Base-by-base conservation (phyloP, 2,329 filamentous ascomycete species). In the Byssochlamys sp. region DNA sequence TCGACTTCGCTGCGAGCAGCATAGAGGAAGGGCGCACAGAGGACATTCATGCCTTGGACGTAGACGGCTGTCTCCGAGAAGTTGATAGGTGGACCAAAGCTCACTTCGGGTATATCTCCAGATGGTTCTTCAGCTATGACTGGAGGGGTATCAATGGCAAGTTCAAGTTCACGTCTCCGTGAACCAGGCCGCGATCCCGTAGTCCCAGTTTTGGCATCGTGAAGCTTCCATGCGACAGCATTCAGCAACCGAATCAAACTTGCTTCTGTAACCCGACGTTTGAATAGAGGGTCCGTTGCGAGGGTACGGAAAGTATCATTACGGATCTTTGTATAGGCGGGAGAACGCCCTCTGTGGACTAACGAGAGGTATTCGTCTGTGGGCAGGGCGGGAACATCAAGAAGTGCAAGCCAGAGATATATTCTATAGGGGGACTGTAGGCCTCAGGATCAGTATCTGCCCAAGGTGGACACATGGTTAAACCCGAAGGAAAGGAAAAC, bases 11-110 rank as follows among this genome's bases (percentile, higher is more conserved):
- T 96, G 58, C 91, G 86, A 1, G 94, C 91, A 4, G 90, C 91
- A 71, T 99, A 99, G 52, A 99, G 80, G 69, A 99, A 96, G 0
- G 94, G 94, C 0, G 94, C 94, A 9, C 91, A 92, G 14, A 99
- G 83, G 48, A 99, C 94, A 70, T 99, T 99, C 92, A 99, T 97
- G 63, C 94, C 94, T 74, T 99, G 94, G 2, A 99, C 92, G 67
- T 99, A 99, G 48, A 89, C 91, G 31, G 91, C 90, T 10, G 81
- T 81, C 5, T 78, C 77, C 61, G 84, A 63, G 86, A 81, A 33
- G 62, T 61, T 11, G 53, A 39, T 29, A 58, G 58, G 24, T 59
- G 64, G 35, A 60, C 58, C 57, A 61, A 57, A 52, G 60, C 62
- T 57, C 57, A 54, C 33, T 29, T 57, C 28, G 50, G 58, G 61